phyloP scores from a whole-genome alignment of 192 early-diverging fungal genomes.

The Coemansia sp. region DNA sequence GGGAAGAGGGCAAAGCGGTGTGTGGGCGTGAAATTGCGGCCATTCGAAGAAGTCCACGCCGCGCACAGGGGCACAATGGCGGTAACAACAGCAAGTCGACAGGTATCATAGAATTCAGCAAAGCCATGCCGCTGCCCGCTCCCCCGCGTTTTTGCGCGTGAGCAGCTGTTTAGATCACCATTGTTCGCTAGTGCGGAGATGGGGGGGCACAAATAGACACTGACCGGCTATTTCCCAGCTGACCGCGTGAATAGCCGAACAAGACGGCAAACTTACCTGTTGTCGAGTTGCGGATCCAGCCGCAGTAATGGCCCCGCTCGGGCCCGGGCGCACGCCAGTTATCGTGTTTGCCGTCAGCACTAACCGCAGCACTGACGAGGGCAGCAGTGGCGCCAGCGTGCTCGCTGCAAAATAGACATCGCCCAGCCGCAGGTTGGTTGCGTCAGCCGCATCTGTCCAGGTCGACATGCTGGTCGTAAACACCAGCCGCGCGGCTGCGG shows the following conservation, averaged over 20 bases:
- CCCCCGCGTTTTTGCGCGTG: too few species aligned
- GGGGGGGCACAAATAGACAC: not conserved
- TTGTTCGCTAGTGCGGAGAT: not conserved
- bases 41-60: too few species aligned
- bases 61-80: too few species aligned
- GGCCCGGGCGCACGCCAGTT: slow-evolving; percentile 1
- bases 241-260: too few species aligned
- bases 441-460: slow-evolving; percentile 29
- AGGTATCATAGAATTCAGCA: too few species aligned
- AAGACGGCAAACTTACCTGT: slow-evolving; percentile 42
- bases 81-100: too few species aligned
- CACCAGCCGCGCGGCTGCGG: slow-evolving; percentile 26
- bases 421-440: slow-evolving; percentile 25
- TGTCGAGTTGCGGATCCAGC: slow-evolving; percentile 17
- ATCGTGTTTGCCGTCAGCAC: slow-evolving; percentile 16
- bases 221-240: not conserved
- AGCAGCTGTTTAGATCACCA: too few species aligned
- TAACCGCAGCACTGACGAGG: slow-evolving; percentile 39
- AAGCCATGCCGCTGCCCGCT: too few species aligned
- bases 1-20: too few species aligned
- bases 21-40: too few species aligned
- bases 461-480: slow-evolving; percentile 42
- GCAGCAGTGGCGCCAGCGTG: slow-evolving; percentile 41
- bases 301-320: not conserved
- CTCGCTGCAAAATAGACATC: slow-evolving; percentile 45